These are phyloP conservation scores for Xylaria sp. DNA, from an alignment of 2,329 filamentous ascomycete genomes.

Conservation along the genomic window DNA sequence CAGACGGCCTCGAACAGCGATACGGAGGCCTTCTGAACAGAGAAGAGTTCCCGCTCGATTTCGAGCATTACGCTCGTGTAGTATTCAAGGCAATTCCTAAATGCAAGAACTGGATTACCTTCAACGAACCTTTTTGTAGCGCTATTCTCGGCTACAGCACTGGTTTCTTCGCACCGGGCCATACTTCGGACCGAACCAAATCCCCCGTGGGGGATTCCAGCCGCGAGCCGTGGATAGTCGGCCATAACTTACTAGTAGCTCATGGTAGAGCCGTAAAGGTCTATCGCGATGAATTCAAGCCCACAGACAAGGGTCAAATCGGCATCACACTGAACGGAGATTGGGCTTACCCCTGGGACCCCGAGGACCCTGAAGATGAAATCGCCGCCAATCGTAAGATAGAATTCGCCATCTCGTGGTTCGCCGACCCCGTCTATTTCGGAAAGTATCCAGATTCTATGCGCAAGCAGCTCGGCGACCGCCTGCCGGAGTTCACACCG, in stretches of 20 bases:
- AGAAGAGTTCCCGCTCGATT: constrained; percentile 84
- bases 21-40: constrained; percentile 86
- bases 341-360: constrained; percentile 84
- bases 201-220: constrained; percentile 77
- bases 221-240: constrained; percentile 84
- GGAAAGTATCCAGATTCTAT: constrained; percentile 87
- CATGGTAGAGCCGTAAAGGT: constrained; percentile 84
- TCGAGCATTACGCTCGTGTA: constrained; percentile 79
- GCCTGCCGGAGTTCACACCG: constrained; percentile 77
- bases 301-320: constrained; percentile 78
- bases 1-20: constrained; percentile 79
- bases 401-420: constrained; percentile 90
- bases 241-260: constrained; percentile 82
- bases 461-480: constrained; percentile 80
- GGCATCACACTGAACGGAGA: constrained; percentile 91
- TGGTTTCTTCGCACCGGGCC: constrained; percentile 84
- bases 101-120: constrained; percentile 90
- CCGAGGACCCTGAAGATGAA: constrained; percentile 77
- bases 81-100: constrained; percentile 79
- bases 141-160: constrained; percentile 82
- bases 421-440: constrained; percentile 87
- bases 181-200: constrained; percentile 78
- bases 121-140: constrained; percentile 91
- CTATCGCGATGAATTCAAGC: constrained; percentile 85
- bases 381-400: constrained; percentile 83